A percentile compares a stretch with the other conserved stretches of the same genome.
Conservation (phyloP, 352 stramenopile species). For the Phytophthora macrochlamydospora region DNA sequence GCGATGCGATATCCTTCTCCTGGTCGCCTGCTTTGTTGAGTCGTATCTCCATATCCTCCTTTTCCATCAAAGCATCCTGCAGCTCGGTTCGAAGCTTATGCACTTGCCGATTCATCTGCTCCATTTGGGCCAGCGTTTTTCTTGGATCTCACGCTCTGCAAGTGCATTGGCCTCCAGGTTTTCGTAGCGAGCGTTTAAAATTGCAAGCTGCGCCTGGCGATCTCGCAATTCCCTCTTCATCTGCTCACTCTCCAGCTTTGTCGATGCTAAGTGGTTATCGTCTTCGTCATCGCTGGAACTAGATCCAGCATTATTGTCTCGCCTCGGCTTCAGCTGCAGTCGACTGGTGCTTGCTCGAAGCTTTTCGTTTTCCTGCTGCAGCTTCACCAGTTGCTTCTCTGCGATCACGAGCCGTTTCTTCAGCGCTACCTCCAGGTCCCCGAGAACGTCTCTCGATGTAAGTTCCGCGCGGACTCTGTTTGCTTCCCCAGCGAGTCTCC, state of each 20-base stretch:
- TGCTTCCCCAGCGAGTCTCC: conserved; percentile 46
- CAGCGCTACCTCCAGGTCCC: conserved; percentile 72
- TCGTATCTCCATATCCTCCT: conserved; percentile 75
- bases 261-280: conserved; percentile 11
- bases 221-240: conserved; percentile 82
- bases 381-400: conserved; percentile 71
- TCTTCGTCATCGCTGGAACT: conserved; percentile 34
- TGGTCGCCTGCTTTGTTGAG: conserved; percentile 72
- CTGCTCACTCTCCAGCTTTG: conserved; percentile 51
- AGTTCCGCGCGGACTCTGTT: conserved; percentile 46
- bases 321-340: conserved; percentile 10
- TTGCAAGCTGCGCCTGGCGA: conserved; percentile 78
- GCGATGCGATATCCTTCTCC: conserved; percentile 74
- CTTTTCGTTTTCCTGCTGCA: conserved; percentile 75
- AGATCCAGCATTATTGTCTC: conserved; percentile 48
- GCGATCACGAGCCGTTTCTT: conserved; percentile 72
- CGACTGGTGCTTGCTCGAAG: conserved; percentile 31
- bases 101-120: conserved; percentile 92
- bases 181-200: conserved; percentile 90
- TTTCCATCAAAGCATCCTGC: conserved; percentile 78
- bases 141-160: conserved; percentile 89
- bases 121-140: conserved; percentile 88
- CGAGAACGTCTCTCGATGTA: conserved; percentile 58
- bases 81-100: conserved; percentile 87
- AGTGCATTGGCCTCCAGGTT: conserved; percentile 84